A percentile compares a stretch with the other conserved stretches of the same genome.
These are phyloP conservation scores for Aspergillus sp. DNA, from an alignment of 2,329 filamentous ascomycete species.

Conservation along the genomic window DNA sequence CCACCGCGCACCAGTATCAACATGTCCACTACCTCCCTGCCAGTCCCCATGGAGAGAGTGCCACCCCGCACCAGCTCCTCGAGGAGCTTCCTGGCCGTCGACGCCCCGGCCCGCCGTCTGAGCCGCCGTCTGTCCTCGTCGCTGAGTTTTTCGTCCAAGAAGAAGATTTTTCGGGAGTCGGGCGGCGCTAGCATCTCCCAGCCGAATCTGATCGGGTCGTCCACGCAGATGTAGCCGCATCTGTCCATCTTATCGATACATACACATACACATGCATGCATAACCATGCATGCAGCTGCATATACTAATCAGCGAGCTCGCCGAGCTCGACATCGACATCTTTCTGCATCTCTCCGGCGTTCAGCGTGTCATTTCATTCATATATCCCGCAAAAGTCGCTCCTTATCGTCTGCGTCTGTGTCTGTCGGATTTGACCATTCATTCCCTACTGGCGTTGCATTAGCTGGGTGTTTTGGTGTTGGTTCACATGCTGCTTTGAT, in stretches of 20 bases:
- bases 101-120: conserved; percentile 20
- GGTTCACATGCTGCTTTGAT: conserved; percentile 1
- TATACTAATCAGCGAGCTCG: neutral
- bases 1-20: conserved; percentile 6
- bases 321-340: neutral
- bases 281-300: neutral
- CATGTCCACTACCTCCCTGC: conserved; percentile 1
- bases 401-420: neutral
- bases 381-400: conserved; percentile 8
- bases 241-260: neutral
- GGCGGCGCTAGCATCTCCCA: conserved; percentile 28
- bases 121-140: conserved; percentile 24
- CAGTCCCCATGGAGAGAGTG: neutral
- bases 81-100: conserved; percentile 20
- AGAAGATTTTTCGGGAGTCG: conserved; percentile 9
- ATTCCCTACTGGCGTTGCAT: conserved; percentile 7
- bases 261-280: neutral
- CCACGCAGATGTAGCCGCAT: conserved; percentile 21
- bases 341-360: conserved; percentile 5
- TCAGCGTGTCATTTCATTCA: neutral
- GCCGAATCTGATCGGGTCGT: conserved; percentile 34
- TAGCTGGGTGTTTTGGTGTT: conserved; percentile 9
- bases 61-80: conserved; percentile 14
- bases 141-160: conserved; percentile 22
- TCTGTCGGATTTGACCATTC: neutral